These are phyloP conservation scores for Volvox africanus DNA, from an alignment of 139 green algal genomes.

Conservation along the genomic window DNA sequence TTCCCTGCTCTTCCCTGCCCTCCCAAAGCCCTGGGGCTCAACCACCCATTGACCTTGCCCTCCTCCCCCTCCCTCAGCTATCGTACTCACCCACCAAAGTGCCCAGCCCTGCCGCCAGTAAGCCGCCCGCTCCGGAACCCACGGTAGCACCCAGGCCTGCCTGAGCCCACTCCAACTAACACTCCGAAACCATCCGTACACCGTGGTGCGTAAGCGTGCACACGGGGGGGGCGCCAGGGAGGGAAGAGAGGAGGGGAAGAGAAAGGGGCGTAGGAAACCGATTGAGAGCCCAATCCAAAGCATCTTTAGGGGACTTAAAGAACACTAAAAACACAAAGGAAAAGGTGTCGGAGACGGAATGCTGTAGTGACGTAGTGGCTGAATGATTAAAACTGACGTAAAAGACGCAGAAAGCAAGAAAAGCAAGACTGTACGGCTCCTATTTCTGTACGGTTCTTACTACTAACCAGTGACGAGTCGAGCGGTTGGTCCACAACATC, in stretches of 20 bases:
- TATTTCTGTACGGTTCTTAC: not conserved
- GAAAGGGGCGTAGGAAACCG: too few species aligned
- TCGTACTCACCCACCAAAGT: not conserved
- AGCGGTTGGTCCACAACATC: not conserved
- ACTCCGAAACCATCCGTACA: not conserved
- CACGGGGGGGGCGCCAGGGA: too few species aligned
- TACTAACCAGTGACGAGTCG: not conserved
- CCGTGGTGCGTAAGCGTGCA: too few species aligned
- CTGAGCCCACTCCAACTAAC: not conserved
- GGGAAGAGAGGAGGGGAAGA: too few species aligned
- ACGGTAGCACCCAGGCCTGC: conserved; percentile 2
- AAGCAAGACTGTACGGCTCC: too few species aligned
- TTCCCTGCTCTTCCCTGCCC: not conserved
- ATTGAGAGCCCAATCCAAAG: too few species aligned
- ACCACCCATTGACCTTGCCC: not conserved
- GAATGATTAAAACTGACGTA: too few species aligned
- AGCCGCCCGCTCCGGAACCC: not conserved
- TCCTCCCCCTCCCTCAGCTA: not conserved
- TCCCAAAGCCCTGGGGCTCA: not conserved
- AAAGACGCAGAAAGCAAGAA: too few species aligned
- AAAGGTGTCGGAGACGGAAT: too few species aligned
- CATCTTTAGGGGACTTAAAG: too few species aligned
- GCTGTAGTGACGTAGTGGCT: too few species aligned
- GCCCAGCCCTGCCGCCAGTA: conserved; percentile 12
- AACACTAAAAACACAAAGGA: too few species aligned